Evolutionary conservation across 495 filamentous ascomycete genomes (phyloP).

Genomic region (Trichoderma reesei): DNA sequence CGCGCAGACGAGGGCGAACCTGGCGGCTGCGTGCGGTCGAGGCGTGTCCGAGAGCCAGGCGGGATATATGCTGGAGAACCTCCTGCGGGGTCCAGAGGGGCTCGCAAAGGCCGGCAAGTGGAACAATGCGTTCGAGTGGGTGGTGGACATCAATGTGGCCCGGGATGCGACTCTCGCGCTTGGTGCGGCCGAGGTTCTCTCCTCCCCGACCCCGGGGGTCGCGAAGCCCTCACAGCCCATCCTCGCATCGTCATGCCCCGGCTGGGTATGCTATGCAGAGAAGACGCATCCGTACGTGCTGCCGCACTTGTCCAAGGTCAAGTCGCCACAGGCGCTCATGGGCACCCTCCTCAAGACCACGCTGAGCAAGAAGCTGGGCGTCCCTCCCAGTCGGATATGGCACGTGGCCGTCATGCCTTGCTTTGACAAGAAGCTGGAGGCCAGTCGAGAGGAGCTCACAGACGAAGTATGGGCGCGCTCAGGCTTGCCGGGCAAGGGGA

Average conservation of each 20-base stretch:
- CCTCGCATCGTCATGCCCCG: constrained; percentile 83
- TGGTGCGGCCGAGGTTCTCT: constrained; percentile 66
- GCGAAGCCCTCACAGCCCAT: constrained; percentile 50
- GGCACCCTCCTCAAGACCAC: constrained; percentile 84
- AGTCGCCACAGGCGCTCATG: constrained; percentile 86
- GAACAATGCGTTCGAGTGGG: constrained; percentile 71
- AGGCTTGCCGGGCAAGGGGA: constrained; percentile 38
- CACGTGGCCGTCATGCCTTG: constrained; percentile 94
- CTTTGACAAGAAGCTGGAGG: constrained; percentile 98
- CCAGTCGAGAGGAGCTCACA: constrained; percentile 85
- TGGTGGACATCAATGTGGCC: constrained; percentile 76
- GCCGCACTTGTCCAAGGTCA: constrained; percentile 81
- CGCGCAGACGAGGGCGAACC: constrained; percentile 76
- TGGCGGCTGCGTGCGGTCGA: constrained; percentile 75
- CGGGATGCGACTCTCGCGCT: constrained; percentile 68
- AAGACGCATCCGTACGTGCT: constrained; percentile 92
- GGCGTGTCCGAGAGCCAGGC: constrained; percentile 63
- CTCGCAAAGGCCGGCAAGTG: constrained; percentile 57
- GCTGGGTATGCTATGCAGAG: constrained; percentile 98
- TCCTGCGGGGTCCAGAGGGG: constrained; percentile 62
- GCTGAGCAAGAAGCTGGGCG: constrained; percentile 56
- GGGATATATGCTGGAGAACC: constrained; percentile 69
- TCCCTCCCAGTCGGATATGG: constrained; percentile 78
- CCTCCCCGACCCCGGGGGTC: constrained; percentile 10
- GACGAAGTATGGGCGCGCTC: constrained; percentile 57